phyloP scores from a whole-genome alignment of 176 grass and related monocot genomes.

The Avena insularis region DNA sequence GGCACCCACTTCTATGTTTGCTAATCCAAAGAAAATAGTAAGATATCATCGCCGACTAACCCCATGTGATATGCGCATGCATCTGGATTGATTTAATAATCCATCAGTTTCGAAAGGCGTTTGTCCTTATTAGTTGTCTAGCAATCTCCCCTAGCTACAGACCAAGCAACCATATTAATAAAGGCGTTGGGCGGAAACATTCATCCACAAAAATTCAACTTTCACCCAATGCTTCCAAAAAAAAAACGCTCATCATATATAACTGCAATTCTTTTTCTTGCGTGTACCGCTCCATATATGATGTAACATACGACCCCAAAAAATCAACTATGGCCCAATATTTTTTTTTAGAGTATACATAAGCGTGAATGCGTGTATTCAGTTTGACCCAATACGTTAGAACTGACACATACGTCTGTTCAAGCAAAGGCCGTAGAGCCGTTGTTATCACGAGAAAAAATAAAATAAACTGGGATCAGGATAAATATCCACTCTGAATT shows the following conservation, averaged over 20 bases:
- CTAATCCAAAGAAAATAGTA: background rate
- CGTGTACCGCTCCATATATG: background rate
- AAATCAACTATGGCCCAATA: background rate
- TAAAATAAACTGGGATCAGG: background rate
- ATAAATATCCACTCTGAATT: background rate
- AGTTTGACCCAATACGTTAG: background rate
- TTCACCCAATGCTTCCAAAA: background rate
- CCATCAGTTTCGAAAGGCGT: background rate
- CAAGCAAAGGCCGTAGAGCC: background rate
- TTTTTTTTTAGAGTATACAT: background rate
- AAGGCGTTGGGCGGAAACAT: background rate
- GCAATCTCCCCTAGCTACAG: background rate
- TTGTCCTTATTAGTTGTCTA: background rate
- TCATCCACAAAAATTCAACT: background rate
- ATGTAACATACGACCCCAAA: background rate
- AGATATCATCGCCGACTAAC: background rate
- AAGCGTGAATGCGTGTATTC: background rate
- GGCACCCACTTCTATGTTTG: constrained; percentile 1
- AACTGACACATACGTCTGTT: background rate
- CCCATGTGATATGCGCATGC: background rate
- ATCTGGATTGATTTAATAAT: background rate
- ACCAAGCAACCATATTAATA: background rate
- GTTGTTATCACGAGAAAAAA: background rate
- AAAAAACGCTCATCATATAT: background rate
- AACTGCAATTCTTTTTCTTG: background rate